Percentiles rank a stretch among this genome's conserved stretches.
These are phyloP conservation scores for Amanita polypyramis DNA, from an alignment of 768 basidiomycete genomes.

Conservation along the genomic window DNA sequence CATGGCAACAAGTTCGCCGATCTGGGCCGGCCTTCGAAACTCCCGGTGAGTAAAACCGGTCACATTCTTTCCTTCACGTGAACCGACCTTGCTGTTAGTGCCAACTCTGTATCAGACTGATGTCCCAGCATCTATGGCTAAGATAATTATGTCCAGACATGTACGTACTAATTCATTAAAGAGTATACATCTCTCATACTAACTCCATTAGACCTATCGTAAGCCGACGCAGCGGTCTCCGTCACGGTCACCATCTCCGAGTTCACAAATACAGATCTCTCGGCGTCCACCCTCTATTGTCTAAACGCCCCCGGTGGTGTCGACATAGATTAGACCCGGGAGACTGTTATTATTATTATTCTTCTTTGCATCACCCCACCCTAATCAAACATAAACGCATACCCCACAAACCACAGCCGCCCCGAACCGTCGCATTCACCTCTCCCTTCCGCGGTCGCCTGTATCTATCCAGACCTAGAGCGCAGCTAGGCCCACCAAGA, in stretches of 20 bases:
- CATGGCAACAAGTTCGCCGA: constrained; percentile 15
- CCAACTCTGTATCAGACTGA: constrained; percentile 23
- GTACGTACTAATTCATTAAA: constrained; percentile 11
- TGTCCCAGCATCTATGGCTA: constrained; percentile 26
- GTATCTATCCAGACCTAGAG: background rate
- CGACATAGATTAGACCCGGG: background rate
- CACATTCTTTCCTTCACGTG: constrained; percentile 5
- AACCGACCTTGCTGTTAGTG: constrained; percentile 11
- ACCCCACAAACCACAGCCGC: background rate
- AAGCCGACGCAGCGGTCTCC: constrained; percentile 2
- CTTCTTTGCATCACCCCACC: background rate
- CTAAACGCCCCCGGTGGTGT: background rate
- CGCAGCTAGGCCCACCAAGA: background rate
- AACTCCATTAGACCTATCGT: constrained; percentile 3
- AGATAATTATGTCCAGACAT: constrained; percentile 30
- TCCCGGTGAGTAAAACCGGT: constrained; percentile 20
- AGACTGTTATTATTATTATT: constrained; percentile 3
- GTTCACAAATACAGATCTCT: constrained; percentile 4
- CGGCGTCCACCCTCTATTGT: constrained; percentile 2
- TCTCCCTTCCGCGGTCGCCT: background rate
- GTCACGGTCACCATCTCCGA: constrained; percentile 3
- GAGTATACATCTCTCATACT: background rate
- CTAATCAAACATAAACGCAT: constrained; percentile 3
- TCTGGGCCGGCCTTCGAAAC: constrained; percentile 21
- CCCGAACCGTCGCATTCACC: constrained; percentile 1